Percentiles rank a stretch among this genome's conserved stretches.
These are phyloP conservation scores for Rhizophora mangle DNA, from an alignment of 345 rosid genomes.

Conservation along the genomic window DNA sequence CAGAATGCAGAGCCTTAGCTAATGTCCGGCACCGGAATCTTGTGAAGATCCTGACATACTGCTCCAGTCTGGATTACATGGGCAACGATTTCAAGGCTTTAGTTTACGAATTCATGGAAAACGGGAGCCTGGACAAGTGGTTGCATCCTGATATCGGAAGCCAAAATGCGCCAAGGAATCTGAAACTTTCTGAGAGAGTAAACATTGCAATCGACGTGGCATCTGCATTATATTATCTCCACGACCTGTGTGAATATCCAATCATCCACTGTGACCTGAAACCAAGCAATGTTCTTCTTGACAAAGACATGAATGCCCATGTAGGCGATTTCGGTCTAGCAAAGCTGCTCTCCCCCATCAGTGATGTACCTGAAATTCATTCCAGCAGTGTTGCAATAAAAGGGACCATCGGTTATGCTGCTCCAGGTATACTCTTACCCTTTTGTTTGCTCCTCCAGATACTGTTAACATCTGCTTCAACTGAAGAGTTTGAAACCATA, in stretches of 20 bases:
- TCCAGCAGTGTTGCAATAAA: conserved; percentile 9
- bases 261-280: conserved; percentile 25
- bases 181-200: conserved; percentile 10
- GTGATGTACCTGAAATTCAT: background rate
- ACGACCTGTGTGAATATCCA: conserved; percentile 13
- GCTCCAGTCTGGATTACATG: conserved; percentile 12
- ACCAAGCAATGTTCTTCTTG: conserved; percentile 23
- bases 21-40: conserved; percentile 14
- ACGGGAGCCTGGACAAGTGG: conserved; percentile 23
- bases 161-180: background rate
- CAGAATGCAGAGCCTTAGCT: conserved; percentile 16
- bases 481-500: too few relatives aligned
- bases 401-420: conserved; percentile 25
- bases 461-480: too few relatives aligned
- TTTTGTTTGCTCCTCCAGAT: background rate
- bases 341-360: conserved; percentile 7
- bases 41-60: conserved; percentile 11
- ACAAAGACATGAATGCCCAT: conserved; percentile 14
- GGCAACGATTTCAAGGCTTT: conserved; percentile 24
- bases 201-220: conserved; percentile 17
- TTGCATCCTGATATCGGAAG: conserved; percentile 6
- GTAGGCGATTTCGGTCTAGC: conserved; percentile 20
- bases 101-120: conserved; percentile 16
- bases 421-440: conserved; percentile 8
- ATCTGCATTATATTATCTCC: conserved; percentile 21